These are phyloP conservation scores for Tylopilus plumbeoviolaceoides DNA, from an alignment of 768 basidiomycete species.

Conservation along the genomic window DNA sequence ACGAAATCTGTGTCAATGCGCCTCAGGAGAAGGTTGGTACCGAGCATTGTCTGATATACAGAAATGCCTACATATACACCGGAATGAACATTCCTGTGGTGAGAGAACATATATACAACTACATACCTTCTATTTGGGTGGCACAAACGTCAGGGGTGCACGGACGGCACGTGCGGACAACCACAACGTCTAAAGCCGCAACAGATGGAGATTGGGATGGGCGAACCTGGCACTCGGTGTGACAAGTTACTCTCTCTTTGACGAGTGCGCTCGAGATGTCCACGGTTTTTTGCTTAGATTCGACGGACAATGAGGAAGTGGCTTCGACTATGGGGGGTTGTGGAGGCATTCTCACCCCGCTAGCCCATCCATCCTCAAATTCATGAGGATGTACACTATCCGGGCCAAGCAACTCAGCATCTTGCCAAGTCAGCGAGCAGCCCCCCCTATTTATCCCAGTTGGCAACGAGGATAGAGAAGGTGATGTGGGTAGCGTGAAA, in stretches of 20 bases:
- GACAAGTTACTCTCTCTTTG: slow-evolving; percentile 5
- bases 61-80: slow-evolving; percentile 51
- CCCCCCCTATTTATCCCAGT: slow-evolving; percentile 6
- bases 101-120: not conserved
- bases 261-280: slow-evolving; percentile 1
- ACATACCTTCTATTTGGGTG: slow-evolving; percentile 66
- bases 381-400: slow-evolving; percentile 41
- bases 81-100: slow-evolving; percentile 6
- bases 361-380: slow-evolving; percentile 37
- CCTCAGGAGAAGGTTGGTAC: slow-evolving; percentile 53
- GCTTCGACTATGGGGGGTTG: slow-evolving; percentile 3
- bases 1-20: slow-evolving; percentile 80
- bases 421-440: slow-evolving; percentile 37
- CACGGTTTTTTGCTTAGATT: slow-evolving; percentile 1
- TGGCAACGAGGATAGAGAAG: slow-evolving; percentile 9
- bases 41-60: slow-evolving; percentile 68
- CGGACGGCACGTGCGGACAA: slow-evolving; percentile 63
- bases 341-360: slow-evolving; percentile 8
- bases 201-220: slow-evolving; percentile 3
- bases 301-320: not conserved
- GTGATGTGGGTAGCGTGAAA: slow-evolving; percentile 6
- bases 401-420: slow-evolving; percentile 43
- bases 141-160: slow-evolving; percentile 61
- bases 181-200: slow-evolving; percentile 34
- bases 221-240: not conserved